A percentile compares a stretch with the other conserved stretches of the same genome.
Evolutionary conservation across 1,284 basidiomycete genomes (phyloP).

Genomic region (Tilletiopsis washingtonensis): DNA sequence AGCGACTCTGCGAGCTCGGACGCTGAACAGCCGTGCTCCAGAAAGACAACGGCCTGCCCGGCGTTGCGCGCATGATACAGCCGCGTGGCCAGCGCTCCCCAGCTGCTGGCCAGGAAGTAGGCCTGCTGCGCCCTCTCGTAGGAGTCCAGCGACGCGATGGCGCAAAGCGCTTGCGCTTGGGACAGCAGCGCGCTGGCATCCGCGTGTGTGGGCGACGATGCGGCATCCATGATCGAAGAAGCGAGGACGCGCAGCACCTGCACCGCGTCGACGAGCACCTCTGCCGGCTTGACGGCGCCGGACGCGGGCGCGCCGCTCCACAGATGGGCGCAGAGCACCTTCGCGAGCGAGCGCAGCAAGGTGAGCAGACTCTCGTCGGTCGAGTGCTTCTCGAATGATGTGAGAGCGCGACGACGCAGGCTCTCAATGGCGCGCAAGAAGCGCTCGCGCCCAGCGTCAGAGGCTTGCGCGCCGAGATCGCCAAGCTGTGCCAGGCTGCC

Average conservation of each 20-base stretch:
- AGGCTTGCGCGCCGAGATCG: not conserved
- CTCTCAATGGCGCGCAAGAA: too few relatives aligned
- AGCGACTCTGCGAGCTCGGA: not conserved
- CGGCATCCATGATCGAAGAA: too few relatives aligned
- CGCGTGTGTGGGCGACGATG: not conserved
- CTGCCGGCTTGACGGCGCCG: too few relatives aligned
- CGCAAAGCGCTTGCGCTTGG: not conserved
- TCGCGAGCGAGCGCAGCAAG: too few relatives aligned
- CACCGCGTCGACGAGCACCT: too few relatives aligned
- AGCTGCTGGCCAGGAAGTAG: not conserved
- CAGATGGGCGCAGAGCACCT: too few relatives aligned
- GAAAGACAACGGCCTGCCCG: not conserved
- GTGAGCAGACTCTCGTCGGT: too few relatives aligned
- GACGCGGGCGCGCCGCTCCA: too few relatives aligned
- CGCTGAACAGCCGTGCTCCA: not conserved
- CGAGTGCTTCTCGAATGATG: too few relatives aligned
- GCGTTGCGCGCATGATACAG: not conserved
- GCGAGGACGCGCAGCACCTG: too few relatives aligned
- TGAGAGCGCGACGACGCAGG: too few relatives aligned
- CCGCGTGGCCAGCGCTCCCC: not conserved
- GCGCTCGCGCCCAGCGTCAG: not conserved
- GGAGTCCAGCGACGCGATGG: slow-evolving; percentile 5
- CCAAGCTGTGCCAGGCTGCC: not conserved
- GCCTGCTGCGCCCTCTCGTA: slow-evolving; percentile 1
- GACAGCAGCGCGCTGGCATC: not conserved